Base-by-base conservation (phyloP, 2,329 filamentous ascomycete genomes). In the Ceratocystis cacaofunesta region DNA sequence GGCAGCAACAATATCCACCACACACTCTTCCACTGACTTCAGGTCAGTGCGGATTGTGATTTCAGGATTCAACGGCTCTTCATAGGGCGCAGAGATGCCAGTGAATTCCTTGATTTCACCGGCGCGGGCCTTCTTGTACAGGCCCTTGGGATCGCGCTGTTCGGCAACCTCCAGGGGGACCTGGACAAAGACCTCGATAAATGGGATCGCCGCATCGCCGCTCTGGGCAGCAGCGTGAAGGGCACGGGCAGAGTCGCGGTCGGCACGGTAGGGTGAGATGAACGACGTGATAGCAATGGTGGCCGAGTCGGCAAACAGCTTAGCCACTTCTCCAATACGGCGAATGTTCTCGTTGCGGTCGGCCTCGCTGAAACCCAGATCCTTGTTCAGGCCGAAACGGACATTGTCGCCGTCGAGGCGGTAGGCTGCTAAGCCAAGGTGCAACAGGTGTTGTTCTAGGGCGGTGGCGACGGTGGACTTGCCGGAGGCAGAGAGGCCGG, bases 311-410 rank as follows among this genome's bases (percentile, higher is more conserved):
- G 94, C 92, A 77, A 99, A 99, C 69, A 99, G 85, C 78, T 96
- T 96, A 68, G 94, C 91, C 52, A 97, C 92, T 81, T 99, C 92
- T 65, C 89, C 90, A 72, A 99, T 96, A 69, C 94, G 86, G 68
- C 94, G 86, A 74, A 99, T 99, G 79, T 99, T 99, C 82, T 99
- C 94, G 74, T 92, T 95, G 71, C 94, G 86, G 79, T 96, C 92
- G 73, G 85, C 85, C 74, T 96, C 92, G 69, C 85, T 88, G 80
- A 97, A 99, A 17, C 92, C 92, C 10, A 99, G 83, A 79, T 97
- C 92, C 78, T 95, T 95, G 85, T 97, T 99, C 70, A 99, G 82
- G 17, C 94, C 94, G 79, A 97, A 96, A 68, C 94, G 92, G 70
- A 99, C 88, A 78, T 99, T 99, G 83, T 99, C 94, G 72, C 92